Evolutionary conservation across 176 grass and related monocot species (phyloP), one percentile per base, ranked within the genome.

Genomic region (Avena sativa): DNA sequence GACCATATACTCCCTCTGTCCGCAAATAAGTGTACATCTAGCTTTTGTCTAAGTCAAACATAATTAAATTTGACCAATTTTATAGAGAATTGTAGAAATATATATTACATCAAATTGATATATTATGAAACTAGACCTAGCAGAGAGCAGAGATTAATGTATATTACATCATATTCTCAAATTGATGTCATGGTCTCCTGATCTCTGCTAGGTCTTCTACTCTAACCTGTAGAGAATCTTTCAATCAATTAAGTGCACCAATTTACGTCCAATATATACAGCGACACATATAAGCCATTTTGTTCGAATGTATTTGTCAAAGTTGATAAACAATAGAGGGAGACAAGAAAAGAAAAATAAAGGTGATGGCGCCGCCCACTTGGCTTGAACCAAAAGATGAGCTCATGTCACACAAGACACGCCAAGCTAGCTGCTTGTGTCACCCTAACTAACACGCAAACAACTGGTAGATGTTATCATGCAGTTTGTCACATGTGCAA

Each of bases 381-480:
- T 87, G 65, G 86, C 66, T 50, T 48, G 20, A 66, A 25, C 48
- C 8, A 83, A 79, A 77, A 87, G 72, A 26, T 13, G 46, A 79
- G 49, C 13, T 80, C 56, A 50, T 50, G 25, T 66, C 52, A 61
- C 64, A 83, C 17, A 40, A 21, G 71, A 73, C 59, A 74, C 74
- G 30, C 7, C 9, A 76, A 38, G 48, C 48, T 78, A 68, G 52
- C 30, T 83, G 74, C 65, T 73, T 15, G 1, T 77, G 71, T 63
- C 79, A 90, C 77, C 40, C 63, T 21, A 78, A 62, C 83, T 48
- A 48, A 11, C 9, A 48, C 46, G 9, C 8, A 48, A 48, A 48
- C 46, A 48, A 48, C 46, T 43, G 5, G 40, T 48, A 48, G 46
- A 9, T 60, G 58, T 21, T 21, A 20, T 21, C 67, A 40, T 46